phyloP scores from a whole-genome alignment of 805 yeast species.

The Suhomyces canberraensis region DNA sequence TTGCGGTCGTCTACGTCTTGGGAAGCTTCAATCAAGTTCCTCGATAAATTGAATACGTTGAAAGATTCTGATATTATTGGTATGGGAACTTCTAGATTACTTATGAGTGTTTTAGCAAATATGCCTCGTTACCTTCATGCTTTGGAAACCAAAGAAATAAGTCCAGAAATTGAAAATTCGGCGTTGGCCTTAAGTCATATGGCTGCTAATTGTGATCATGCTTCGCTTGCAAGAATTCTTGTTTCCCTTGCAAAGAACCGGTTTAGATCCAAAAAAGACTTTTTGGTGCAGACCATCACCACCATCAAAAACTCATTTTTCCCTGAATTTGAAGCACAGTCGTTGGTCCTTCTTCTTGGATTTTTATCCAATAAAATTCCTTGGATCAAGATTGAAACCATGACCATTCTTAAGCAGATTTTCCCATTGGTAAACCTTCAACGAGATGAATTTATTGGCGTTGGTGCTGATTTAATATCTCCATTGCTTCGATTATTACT shows the following conservation, averaged over 20 bases:
- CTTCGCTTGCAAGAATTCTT: constrained; percentile 66
- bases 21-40: constrained; percentile 69
- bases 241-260: constrained; percentile 72
- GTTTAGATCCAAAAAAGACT: constrained; percentile 89
- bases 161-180: constrained; percentile 47
- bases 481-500: constrained; percentile 77
- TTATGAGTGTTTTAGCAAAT: constrained; percentile 72
- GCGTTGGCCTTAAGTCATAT: constrained; percentile 47
- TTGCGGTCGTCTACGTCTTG: constrained; percentile 76
- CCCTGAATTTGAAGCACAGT: constrained; percentile 70
- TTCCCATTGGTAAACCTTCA: constrained; percentile 76
- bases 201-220: constrained; percentile 56
- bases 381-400: constrained; percentile 80
- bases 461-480: constrained; percentile 92
- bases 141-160: constrained; percentile 50
- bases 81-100: constrained; percentile 60
- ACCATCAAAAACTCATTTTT: constrained; percentile 68
- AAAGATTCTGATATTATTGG: constrained; percentile 77
- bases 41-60: constrained; percentile 66
- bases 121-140: constrained; percentile 85
- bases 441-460: constrained; percentile 75
- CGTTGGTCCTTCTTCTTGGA: constrained; percentile 74
- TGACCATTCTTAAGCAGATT: constrained; percentile 69
- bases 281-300: constrained; percentile 73
- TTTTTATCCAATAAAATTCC: constrained; percentile 68